phyloP scores from a whole-genome alignment of 768 basidiomycete genomes.

The Candolleomyces aberdarensis region DNA sequence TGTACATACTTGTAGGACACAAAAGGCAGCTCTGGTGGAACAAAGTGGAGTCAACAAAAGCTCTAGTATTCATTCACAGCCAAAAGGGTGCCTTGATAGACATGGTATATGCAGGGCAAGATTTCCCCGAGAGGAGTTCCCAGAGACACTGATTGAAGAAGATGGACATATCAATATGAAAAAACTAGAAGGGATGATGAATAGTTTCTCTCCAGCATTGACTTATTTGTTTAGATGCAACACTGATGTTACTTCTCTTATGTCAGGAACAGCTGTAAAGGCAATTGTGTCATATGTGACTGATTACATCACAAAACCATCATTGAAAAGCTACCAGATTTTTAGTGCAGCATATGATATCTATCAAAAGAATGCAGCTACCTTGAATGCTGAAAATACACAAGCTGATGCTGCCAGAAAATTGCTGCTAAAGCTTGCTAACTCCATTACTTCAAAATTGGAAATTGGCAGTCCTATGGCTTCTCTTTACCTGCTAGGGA shows the following conservation, averaged over 20 bases:
- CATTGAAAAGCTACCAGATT: slow-evolving; percentile 35
- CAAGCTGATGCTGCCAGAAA: slow-evolving; percentile 20
- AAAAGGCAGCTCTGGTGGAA: neutral
- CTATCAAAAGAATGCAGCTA: slow-evolving; percentile 21
- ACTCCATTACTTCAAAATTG: slow-evolving; percentile 29
- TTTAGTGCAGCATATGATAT: slow-evolving; percentile 29
- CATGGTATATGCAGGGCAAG: slow-evolving; percentile 28
- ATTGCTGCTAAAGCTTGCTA: slow-evolving; percentile 34
- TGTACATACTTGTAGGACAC: slow-evolving; percentile 22
- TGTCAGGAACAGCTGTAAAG: slow-evolving; percentile 39
- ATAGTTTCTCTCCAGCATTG: slow-evolving; percentile 26
- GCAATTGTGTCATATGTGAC: slow-evolving; percentile 35
- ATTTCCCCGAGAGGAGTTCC: slow-evolving; percentile 29
- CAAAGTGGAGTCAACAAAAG: neutral
- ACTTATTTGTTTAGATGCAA: slow-evolving; percentile 37
- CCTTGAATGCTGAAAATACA: slow-evolving; percentile 10
- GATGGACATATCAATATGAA: slow-evolving; percentile 28
- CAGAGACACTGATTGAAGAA: slow-evolving; percentile 19
- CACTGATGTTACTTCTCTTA: slow-evolving; percentile 33
- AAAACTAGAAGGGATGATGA: slow-evolving; percentile 34
- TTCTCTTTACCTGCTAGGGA: slow-evolving; percentile 28
- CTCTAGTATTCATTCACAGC: neutral
- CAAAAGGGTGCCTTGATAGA: slow-evolving; percentile 25
- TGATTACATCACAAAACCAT: slow-evolving; percentile 41
- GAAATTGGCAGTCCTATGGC: slow-evolving; percentile 38